Conservation (phyloP, 805 yeast species). For the Myxozyma sirexii region DNA sequence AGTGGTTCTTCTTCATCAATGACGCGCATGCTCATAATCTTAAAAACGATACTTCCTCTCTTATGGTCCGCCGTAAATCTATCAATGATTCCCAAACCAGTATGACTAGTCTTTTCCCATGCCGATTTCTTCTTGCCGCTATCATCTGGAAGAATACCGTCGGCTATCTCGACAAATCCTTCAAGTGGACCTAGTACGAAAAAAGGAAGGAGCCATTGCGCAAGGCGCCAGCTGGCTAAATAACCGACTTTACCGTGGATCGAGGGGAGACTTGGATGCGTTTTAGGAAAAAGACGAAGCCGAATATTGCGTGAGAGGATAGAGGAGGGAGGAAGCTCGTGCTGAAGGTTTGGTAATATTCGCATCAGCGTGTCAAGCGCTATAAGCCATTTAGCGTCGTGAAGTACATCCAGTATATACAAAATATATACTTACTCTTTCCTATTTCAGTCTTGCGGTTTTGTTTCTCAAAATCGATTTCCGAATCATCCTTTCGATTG, state of each 20-base stretch:
- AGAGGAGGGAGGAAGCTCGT: slow-evolving; percentile 21
- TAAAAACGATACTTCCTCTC: slow-evolving; percentile 22
- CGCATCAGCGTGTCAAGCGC: slow-evolving; percentile 25
- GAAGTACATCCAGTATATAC: not conserved
- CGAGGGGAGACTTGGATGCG: slow-evolving; percentile 32
- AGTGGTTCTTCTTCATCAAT: slow-evolving; percentile 13
- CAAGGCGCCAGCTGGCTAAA: slow-evolving; percentile 28
- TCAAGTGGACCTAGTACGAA: slow-evolving; percentile 32
- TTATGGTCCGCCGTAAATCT: slow-evolving; percentile 9
- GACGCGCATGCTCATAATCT: slow-evolving; percentile 29
- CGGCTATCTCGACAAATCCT: slow-evolving; percentile 28
- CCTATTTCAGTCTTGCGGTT: slow-evolving; percentile 21
- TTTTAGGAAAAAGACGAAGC: slow-evolving; percentile 31
- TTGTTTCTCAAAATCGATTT: not conserved
- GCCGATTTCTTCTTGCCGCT: not conserved
- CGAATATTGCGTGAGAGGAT: slow-evolving; percentile 29
- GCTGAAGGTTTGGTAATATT: slow-evolving; percentile 29
- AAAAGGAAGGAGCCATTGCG: slow-evolving; percentile 32
- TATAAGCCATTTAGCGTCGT: not conserved
- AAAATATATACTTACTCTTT: slow-evolving; percentile 2
- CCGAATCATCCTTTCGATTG: slow-evolving; percentile 1
- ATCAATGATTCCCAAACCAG: not conserved
- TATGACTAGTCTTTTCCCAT: not conserved
- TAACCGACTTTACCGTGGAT: slow-evolving; percentile 30
- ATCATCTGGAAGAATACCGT: not conserved